Conservation (phyloP, 1,139 yeast species). For the Scheffersomyces segobiensis region DNA sequence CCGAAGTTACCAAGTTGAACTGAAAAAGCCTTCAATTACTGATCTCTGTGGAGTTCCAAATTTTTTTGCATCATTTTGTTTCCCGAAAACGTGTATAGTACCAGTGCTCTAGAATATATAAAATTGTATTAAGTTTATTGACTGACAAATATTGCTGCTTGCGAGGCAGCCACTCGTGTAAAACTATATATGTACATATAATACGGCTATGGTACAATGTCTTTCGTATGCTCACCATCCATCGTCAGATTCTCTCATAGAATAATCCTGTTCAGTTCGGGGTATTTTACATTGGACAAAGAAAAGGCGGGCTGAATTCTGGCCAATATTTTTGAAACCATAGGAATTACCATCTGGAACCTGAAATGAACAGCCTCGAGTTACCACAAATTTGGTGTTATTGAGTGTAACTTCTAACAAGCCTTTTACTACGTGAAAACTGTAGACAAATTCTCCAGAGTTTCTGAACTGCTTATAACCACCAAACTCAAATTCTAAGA, state of each 20-base stretch:
- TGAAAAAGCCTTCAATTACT: background rate
- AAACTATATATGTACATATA: background rate
- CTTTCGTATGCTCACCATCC: slow-evolving; percentile 1
- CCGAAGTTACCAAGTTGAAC: slow-evolving; percentile 30
- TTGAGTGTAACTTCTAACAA: slow-evolving; percentile 66
- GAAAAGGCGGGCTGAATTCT: slow-evolving; percentile 60
- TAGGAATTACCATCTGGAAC: slow-evolving; percentile 78
- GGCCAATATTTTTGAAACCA: slow-evolving; percentile 61
- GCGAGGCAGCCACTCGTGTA: background rate
- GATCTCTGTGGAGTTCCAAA: background rate
- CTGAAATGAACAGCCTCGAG: slow-evolving; percentile 77
- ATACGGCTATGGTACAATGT: background rate
- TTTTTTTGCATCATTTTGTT: background rate
- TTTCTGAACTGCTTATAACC: slow-evolving; percentile 65
- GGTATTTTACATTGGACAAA: slow-evolving; percentile 65
- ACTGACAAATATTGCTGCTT: background rate
- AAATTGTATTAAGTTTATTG: background rate
- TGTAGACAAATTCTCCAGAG: slow-evolving; percentile 67
- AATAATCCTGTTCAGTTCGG: slow-evolving; percentile 4
- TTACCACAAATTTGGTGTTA: slow-evolving; percentile 59
- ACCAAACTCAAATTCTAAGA: slow-evolving; percentile 64
- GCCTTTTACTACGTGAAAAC: slow-evolving; percentile 76
- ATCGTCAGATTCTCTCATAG: slow-evolving; percentile 6
- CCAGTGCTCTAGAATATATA: background rate
- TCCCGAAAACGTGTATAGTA: background rate